Evolutionary conservation across 2,329 filamentous ascomycete species (phyloP).

Genomic region (Byssothecium circinans): DNA sequence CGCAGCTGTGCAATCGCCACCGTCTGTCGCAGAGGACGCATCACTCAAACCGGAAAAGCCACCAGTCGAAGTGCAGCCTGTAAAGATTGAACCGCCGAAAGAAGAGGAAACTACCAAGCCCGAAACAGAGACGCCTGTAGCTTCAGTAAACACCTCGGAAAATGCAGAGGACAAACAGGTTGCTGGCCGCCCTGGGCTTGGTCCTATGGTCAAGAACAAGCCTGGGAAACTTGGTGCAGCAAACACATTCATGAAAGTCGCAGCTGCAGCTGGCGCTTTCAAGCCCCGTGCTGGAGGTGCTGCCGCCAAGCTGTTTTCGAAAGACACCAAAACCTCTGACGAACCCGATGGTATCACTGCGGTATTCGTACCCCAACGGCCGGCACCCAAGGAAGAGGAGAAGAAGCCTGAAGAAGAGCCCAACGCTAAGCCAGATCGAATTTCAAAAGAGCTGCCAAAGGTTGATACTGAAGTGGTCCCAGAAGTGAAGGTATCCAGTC

Average conservation of each 20-base stretch:
- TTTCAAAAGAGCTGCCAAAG: slow-evolving; percentile 33
- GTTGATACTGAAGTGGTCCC: slow-evolving; percentile 39
- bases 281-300: slow-evolving; percentile 87
- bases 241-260: slow-evolving; percentile 77
- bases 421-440: slow-evolving; percentile 24
- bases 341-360: slow-evolving; percentile 87
- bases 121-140: slow-evolving; percentile 20
- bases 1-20: not conserved
- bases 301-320: slow-evolving; percentile 72
- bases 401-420: slow-evolving; percentile 28
- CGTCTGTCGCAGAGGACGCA: slow-evolving; percentile 1
- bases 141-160: slow-evolving; percentile 47
- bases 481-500: slow-evolving; percentile 40
- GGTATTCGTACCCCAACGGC: slow-evolving; percentile 72
- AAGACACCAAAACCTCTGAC: slow-evolving; percentile 57
- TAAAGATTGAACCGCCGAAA: slow-evolving; percentile 8
- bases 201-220: slow-evolving; percentile 87
- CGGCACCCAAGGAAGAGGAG: slow-evolving; percentile 25
- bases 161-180: slow-evolving; percentile 58
- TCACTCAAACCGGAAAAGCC: slow-evolving; percentile 1
- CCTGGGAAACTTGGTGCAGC: slow-evolving; percentile 73
- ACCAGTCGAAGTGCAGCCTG: slow-evolving; percentile 8
- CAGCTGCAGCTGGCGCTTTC: slow-evolving; percentile 71
- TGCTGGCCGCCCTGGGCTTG: slow-evolving; percentile 71
- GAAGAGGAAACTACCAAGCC: slow-evolving; percentile 1